Conservation (phyloP, 768 basidiomycete genomes). For the Candolleomyces aberdarensis region DNA sequence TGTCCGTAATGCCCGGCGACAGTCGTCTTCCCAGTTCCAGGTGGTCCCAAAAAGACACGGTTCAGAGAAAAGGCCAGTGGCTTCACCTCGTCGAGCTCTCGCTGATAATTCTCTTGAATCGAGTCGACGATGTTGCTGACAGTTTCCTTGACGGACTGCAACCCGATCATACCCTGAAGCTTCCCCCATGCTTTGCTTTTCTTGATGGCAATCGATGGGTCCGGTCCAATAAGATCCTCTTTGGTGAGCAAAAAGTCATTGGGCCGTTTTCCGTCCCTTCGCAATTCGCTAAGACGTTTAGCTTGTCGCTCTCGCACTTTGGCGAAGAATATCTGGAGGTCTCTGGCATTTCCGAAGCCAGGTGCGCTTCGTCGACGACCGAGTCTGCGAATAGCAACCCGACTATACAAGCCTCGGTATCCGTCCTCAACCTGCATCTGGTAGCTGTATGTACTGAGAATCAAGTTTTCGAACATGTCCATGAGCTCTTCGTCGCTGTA, state of each 20-base stretch:
- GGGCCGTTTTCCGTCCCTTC: conserved; percentile 32
- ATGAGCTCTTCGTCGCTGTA: conserved; percentile 58
- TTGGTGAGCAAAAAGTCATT: conserved; percentile 50
- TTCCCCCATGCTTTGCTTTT: conserved; percentile 49
- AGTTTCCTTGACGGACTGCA: conserved; percentile 54
- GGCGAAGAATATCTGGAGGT: conserved; percentile 48
- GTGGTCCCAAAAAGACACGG: conserved; percentile 60
- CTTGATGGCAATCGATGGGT: conserved; percentile 47
- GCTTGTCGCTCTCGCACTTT: conserved; percentile 53
- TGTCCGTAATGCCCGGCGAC: conserved; percentile 67
- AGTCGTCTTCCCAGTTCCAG: conserved; percentile 71
- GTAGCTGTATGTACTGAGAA: conserved; percentile 45
- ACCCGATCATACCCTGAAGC: conserved; percentile 51
- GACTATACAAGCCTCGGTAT: conserved; percentile 46
- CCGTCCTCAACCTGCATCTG: conserved; percentile 57
- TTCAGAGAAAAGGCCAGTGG: conserved; percentile 59
- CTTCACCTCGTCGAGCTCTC: conserved; percentile 55
- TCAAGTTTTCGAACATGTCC: conserved; percentile 46
- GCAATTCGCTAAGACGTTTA: conserved; percentile 39
- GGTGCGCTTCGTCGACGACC: conserved; percentile 53
- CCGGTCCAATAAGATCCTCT: conserved; percentile 65
- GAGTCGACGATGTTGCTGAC: conserved; percentile 44
- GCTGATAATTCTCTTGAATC: conserved; percentile 52
- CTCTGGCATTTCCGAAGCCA: conserved; percentile 70
- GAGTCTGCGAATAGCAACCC: conserved; percentile 56